phyloP scores from a whole-genome alignment of 2,329 filamentous ascomycete genomes.

The Elsinoe ampelina region DNA sequence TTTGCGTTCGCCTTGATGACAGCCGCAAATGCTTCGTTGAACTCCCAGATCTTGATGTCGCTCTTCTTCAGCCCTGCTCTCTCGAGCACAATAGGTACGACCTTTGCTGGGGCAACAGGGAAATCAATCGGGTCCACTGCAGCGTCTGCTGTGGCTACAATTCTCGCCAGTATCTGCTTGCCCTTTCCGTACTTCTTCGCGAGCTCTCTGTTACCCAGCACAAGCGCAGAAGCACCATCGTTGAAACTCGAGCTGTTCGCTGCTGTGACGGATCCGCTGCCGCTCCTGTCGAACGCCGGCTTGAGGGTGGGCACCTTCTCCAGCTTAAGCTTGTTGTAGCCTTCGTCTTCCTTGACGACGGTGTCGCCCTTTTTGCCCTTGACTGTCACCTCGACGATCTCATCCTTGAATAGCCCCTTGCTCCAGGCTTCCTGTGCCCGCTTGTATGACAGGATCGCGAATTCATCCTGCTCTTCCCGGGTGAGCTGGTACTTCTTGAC shows the following conservation, averaged over 20 bases:
- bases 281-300: constrained; percentile 80
- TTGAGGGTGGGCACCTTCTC: constrained; percentile 82
- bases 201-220: constrained; percentile 71
- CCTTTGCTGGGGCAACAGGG: constrained; percentile 82
- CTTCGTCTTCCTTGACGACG: constrained; percentile 74
- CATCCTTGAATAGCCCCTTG: constrained; percentile 70
- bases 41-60: constrained; percentile 92
- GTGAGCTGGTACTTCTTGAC: constrained; percentile 78
- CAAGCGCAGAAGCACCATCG: constrained; percentile 84
- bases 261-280: constrained; percentile 82
- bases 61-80: constrained; percentile 84
- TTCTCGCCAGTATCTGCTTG: constrained; percentile 76
- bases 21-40: constrained; percentile 95
- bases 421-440: constrained; percentile 87
- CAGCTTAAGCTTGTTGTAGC: constrained; percentile 74
- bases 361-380: constrained; percentile 75
- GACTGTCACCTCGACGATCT: constrained; percentile 81
- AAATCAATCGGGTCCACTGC: constrained; percentile 89
- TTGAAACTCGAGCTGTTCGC: constrained; percentile 92
- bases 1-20: constrained; percentile 93
- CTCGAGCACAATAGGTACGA: constrained; percentile 80
- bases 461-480: constrained; percentile 80
- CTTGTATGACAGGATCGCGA: constrained; percentile 81
- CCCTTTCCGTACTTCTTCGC: constrained; percentile 69
- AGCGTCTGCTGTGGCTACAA: constrained; percentile 79